These are phyloP conservation scores for Coffea canephora DNA, from an alignment of 257 asterid genomes.

Conservation along the genomic window DNA sequence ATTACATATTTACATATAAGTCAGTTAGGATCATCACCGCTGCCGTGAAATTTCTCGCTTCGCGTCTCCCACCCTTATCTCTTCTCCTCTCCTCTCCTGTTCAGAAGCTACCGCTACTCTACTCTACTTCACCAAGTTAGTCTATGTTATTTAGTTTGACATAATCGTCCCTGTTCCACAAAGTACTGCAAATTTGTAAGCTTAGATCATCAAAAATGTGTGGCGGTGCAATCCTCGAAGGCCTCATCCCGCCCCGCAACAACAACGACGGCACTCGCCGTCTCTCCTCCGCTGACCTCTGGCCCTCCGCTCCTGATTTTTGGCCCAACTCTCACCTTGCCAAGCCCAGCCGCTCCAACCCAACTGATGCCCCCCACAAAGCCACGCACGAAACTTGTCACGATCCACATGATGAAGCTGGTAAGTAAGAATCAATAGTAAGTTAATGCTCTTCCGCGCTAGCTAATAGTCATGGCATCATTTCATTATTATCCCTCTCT, in stretches of 20 bases:
- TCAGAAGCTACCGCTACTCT: too few species aligned
- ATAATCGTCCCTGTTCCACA: too few species aligned
- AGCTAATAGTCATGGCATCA: neutral
- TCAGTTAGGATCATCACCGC: too few species aligned
- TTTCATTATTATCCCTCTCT: neutral
- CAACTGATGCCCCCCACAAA: conserved; percentile 8
- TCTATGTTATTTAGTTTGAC: too few species aligned
- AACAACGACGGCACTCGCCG: conserved; percentile 26
- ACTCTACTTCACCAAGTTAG: too few species aligned
- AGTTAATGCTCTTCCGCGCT: neutral
- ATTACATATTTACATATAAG: too few species aligned
- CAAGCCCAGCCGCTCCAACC: conserved; percentile 21
- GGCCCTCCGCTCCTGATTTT: conserved; percentile 46
- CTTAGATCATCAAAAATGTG: conserved; percentile 42
- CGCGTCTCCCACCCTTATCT: too few species aligned
- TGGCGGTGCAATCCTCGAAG: conserved; percentile 74
- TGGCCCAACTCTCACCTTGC: conserved; percentile 34
- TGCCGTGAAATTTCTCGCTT: neutral
- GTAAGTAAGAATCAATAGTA: conserved; percentile 17
- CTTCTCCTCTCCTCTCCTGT: too few species aligned
- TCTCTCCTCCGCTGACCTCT: conserved; percentile 40
- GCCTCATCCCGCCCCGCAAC: conserved; percentile 40
- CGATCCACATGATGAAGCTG: conserved; percentile 24
- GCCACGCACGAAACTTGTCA: conserved; percentile 31
- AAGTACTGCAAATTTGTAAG: too few species aligned